Percentiles rank a stretch among this genome's conserved stretches.
Evolutionary conservation across 2,329 filamentous ascomycete genomes (phyloP).

Genomic region (Ophiosphaerella herpotricha): DNA sequence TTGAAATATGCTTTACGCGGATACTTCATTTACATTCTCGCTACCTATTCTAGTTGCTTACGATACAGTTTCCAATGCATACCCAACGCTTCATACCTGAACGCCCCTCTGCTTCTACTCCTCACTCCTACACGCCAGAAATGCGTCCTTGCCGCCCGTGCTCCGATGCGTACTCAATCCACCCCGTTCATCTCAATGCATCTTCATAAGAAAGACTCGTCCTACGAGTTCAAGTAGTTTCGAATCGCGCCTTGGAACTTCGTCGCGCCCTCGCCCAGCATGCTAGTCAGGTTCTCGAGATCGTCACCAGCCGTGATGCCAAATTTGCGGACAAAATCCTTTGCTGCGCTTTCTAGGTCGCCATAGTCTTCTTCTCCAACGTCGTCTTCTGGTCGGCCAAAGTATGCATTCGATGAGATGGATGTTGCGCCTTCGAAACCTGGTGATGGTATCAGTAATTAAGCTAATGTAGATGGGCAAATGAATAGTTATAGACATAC

Average conservation of each 20-base stretch:
- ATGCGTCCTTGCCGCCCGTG: too few relatives aligned
- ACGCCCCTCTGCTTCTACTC: too few relatives aligned
- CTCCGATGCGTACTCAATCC: too few relatives aligned
- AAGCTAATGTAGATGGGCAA: not conserved
- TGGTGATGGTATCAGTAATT: constrained; percentile 12
- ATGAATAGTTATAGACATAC: constrained; percentile 16
- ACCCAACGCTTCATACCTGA: too few relatives aligned
- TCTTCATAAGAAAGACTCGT: not conserved
- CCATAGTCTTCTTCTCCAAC: constrained; percentile 74
- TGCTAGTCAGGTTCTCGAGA: constrained; percentile 82
- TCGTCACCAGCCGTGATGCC: constrained; percentile 96
- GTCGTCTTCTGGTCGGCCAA: constrained; percentile 88
- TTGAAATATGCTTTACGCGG: too few relatives aligned
- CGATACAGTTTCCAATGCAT: too few relatives aligned
- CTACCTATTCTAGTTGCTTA: too few relatives aligned
- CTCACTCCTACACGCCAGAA: too few relatives aligned
- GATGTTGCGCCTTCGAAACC: constrained; percentile 90
- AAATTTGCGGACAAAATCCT: constrained; percentile 94
- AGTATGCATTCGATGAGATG: constrained; percentile 97
- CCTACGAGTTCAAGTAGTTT: constrained; percentile 48
- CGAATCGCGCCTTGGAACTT: constrained; percentile 69
- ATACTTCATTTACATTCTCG: too few relatives aligned
- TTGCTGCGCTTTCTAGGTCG: constrained; percentile 88
- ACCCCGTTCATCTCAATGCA: not conserved
- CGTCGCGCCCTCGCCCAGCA: constrained; percentile 82